phyloP scores from a whole-genome alignment of 768 basidiomycete genomes.

The Daedaleopsis nitida region DNA sequence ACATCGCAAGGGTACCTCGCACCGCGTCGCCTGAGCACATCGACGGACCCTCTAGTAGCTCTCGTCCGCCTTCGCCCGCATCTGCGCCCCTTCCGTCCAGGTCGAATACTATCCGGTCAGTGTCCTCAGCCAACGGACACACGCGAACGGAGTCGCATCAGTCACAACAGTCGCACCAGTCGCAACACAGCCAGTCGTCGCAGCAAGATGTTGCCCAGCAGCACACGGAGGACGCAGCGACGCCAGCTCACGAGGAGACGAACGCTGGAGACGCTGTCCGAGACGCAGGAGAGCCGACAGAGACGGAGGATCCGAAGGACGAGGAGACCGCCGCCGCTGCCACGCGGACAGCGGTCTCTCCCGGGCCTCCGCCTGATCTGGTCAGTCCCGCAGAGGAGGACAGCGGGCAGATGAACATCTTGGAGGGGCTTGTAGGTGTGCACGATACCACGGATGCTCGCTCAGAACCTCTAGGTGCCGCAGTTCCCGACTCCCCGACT shows the following conservation, averaged over 20 bases:
- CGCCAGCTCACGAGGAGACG: neutral
- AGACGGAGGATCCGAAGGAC: neutral
- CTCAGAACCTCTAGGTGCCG: neutral
- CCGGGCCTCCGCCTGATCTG: neutral
- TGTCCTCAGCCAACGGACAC: neutral
- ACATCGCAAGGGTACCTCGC: neutral
- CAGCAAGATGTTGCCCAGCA: neutral
- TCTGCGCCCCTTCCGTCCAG: neutral
- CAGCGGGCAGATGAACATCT: neutral
- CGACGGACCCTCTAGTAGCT: conserved; percentile 1
- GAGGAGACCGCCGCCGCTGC: neutral
- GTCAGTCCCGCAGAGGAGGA: neutral
- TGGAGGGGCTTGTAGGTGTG: neutral
- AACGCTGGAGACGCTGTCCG: neutral
- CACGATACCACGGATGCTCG: neutral
- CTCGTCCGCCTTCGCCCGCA: conserved; percentile 11
- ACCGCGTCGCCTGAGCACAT: conserved; percentile 9
- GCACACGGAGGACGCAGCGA: neutral
- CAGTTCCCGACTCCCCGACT: neutral
- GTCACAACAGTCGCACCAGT: too few relatives aligned
- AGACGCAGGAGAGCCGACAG: neutral
- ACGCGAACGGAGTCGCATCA: neutral
- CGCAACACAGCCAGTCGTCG: neutral
- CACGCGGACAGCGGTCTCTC: neutral
- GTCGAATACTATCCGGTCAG: neutral